Conservation (phyloP, 1,284 basidiomycete species). For the Pseudozyma sp. region DNA sequence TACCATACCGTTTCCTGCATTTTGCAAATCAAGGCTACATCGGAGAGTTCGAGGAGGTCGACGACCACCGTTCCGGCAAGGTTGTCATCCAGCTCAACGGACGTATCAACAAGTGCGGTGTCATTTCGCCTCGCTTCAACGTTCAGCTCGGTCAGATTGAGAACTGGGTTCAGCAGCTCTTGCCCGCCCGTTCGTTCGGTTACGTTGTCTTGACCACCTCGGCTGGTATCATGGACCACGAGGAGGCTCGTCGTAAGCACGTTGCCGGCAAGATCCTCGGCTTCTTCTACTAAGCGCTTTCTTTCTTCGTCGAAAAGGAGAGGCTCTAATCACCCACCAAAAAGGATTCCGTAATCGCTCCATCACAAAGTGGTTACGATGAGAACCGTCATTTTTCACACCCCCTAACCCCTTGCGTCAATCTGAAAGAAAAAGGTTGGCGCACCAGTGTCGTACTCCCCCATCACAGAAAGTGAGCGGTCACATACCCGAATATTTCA, state of each 20-base stretch:
- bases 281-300: constrained; percentile 66
- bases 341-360: constrained; percentile 25
- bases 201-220: constrained; percentile 97
- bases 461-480: constrained; percentile 16
- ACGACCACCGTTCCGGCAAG: constrained; percentile 99
- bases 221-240: constrained; percentile 98
- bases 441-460: constrained; percentile 44
- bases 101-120: constrained; percentile 95
- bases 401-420: constrained; percentile 14
- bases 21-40: constrained; percentile 81
- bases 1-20: neutral
- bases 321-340: constrained; percentile 3
- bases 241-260: constrained; percentile 99
- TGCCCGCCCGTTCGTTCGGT: constrained; percentile 85
- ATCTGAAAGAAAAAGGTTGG: neutral
- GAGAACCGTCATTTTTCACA: constrained; percentile 1
- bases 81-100: constrained; percentile 99
- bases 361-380: constrained; percentile 4
- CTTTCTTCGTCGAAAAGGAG: neutral
- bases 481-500: neutral
- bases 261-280: constrained; percentile 82
- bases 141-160: constrained; percentile 92
- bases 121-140: constrained; percentile 98
- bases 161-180: constrained; percentile 75
- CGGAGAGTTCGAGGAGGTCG: constrained; percentile 98